These are phyloP conservation scores for Tricholoma hemisulphureum DNA, from an alignment of 768 basidiomycete genomes.

Conservation along the genomic window DNA sequence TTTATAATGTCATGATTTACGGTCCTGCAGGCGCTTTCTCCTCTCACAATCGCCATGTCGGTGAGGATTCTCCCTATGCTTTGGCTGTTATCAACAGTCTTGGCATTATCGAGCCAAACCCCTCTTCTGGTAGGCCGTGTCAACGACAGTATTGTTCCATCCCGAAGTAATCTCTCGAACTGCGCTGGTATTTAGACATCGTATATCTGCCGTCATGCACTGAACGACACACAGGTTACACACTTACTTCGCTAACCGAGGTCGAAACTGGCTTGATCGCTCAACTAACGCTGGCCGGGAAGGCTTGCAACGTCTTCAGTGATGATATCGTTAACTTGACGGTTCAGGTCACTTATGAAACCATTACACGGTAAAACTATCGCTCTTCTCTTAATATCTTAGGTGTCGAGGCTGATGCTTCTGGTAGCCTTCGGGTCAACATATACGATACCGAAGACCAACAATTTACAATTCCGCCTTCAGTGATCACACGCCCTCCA, in stretches of 20 bases:
- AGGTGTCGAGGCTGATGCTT: neutral
- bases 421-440: slow-evolving; percentile 59
- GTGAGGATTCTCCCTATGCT: neutral
- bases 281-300: slow-evolving; percentile 50
- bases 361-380: slow-evolving; percentile 41
- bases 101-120: slow-evolving; percentile 8
- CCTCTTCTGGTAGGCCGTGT: slow-evolving; percentile 2
- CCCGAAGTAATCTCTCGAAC: slow-evolving; percentile 8
- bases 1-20: neutral
- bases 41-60: slow-evolving; percentile 1
- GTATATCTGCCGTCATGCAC: neutral
- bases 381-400: neutral
- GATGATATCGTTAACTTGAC: slow-evolving; percentile 55
- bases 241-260: slow-evolving; percentile 42
- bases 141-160: slow-evolving; percentile 11
- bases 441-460: slow-evolving; percentile 58
- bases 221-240: slow-evolving; percentile 46
- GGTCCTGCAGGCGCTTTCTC: neutral
- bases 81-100: slow-evolving; percentile 6
- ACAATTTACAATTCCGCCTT: slow-evolving; percentile 68
- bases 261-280: slow-evolving; percentile 52
- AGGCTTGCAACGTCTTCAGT: slow-evolving; percentile 66
- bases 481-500: slow-evolving; percentile 40
- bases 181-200: slow-evolving; percentile 4
- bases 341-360: slow-evolving; percentile 68